phyloP scores from a whole-genome alignment of 495 filamentous ascomycete genomes.

The Penicillium turbatum region DNA sequence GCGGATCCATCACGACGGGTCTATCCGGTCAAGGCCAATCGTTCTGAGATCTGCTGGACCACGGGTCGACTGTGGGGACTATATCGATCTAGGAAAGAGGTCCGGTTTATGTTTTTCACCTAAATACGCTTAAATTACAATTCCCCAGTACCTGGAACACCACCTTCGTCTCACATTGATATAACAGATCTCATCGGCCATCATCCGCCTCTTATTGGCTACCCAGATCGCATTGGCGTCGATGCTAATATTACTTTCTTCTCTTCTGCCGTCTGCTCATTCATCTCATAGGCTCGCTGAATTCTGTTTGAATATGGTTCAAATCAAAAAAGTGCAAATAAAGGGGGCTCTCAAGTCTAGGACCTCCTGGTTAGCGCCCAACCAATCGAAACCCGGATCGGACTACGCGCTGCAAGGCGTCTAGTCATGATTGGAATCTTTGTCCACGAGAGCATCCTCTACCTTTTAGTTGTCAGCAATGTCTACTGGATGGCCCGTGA shows the following conservation, averaged over 20 bases:
- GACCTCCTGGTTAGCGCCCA: slow-evolving; percentile 11
- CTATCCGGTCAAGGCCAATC: slow-evolving; percentile 32
- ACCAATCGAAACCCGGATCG: slow-evolving; percentile 11
- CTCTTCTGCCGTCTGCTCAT: background rate
- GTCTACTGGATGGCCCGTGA: slow-evolving; percentile 11
- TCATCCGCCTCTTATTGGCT: slow-evolving; percentile 14
- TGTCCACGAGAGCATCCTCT: slow-evolving; percentile 20
- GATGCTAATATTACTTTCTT: slow-evolving; percentile 19
- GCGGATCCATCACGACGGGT: slow-evolving; percentile 32
- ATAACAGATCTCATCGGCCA: slow-evolving; percentile 18
- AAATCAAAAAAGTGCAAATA: background rate
- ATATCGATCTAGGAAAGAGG: slow-evolving; percentile 22
- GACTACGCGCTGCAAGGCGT: slow-evolving; percentile 23
- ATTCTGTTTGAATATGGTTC: background rate
- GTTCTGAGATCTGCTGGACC: slow-evolving; percentile 22
- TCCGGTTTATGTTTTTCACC: background rate
- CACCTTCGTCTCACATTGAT: background rate
- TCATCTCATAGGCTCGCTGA: background rate
- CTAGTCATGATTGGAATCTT: slow-evolving; percentile 30
- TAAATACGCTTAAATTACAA: background rate
- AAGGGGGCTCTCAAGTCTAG: slow-evolving; percentile 12
- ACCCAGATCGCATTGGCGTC: slow-evolving; percentile 13
- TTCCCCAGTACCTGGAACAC: background rate
- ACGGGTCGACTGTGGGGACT: slow-evolving; percentile 19
- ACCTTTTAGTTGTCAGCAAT: background rate